Base-by-base conservation (phyloP, 2,329 filamentous ascomycete species). In the Aspergillus pseudotamarii region DNA sequence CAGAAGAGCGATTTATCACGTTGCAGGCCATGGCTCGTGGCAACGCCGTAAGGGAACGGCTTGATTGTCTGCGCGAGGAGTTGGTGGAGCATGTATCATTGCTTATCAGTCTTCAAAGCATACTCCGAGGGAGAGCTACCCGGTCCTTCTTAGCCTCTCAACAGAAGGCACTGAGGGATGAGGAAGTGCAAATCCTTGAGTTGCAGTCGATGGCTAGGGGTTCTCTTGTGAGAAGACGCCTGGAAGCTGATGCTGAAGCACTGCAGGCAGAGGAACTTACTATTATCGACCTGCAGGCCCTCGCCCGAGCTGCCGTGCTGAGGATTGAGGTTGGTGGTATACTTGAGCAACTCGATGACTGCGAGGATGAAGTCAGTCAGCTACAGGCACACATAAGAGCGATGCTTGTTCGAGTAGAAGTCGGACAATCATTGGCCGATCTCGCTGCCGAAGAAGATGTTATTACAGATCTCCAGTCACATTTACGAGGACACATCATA, bases 401-500 rank as follows among this genome's bases (percentile, higher is more conserved):
- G 1, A 91, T 96, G 85, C 84, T 96, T 66, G 82, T 91, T 46
- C 88, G 95, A 54, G 86, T 88, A 55, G 84, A 90, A 30, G 85
- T 98, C 57, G 93, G 91, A 21, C 85, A 88, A 51, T 81, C 93
- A 1, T 84, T 99, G 45, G 86, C 85, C 26, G 88, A 94, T 68
- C 84, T 98, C 2, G 92, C 96, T 63, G 90, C 90, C 59, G 88
- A 96, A 66, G 94, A 98, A 72, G 89, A 91, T n/a, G 82, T 84
- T 0, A 85, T 97, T 64, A 81, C 88, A 10, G 90, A 89, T 34
- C 79, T 97, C 28, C 94, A 98, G 76, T 85, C 93, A 6, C 84
- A 87, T 6, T 87, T 90, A 9, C 88, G 90, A 70, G 94, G 88
- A 3, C 89, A 88, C 71, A 77, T 96, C 3, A 86, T 98, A 36